Evolutionary conservation across 176 grass and related monocot genomes (phyloP).

Genomic region (Ensete ventricosum): DNA sequence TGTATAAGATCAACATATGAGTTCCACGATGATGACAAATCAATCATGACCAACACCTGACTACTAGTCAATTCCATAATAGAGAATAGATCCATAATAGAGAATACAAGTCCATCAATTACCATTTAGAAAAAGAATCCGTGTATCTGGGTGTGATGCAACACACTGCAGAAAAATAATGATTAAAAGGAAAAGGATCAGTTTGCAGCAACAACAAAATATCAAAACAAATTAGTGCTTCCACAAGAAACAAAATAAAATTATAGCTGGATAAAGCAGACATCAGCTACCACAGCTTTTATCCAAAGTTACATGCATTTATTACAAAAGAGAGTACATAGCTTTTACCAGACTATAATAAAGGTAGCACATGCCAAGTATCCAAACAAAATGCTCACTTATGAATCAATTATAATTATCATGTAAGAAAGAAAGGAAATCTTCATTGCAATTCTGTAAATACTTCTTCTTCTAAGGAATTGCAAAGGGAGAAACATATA

Average conservation of each 20-base stretch:
- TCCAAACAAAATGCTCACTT: too few species aligned
- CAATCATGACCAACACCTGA: not conserved
- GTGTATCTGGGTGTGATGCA: conserved; percentile 69
- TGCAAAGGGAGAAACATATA: not conserved
- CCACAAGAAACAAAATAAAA: not conserved
- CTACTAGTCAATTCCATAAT: not conserved
- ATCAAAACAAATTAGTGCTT: not conserved
- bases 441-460: too few species aligned
- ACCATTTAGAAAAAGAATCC: conserved; percentile 64
- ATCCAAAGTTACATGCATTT: not conserved
- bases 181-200: conserved; percentile 1
- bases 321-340: not conserved
- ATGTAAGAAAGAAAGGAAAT: not conserved
- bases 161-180: conserved; percentile 45
- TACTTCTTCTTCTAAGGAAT: too few species aligned
- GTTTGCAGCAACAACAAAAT: conserved; percentile 10
- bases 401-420: not conserved
- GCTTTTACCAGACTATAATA: not conserved
- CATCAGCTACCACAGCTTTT: too few species aligned
- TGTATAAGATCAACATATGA: not conserved
- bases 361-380: not conserved
- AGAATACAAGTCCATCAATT: conserved; percentile 5
- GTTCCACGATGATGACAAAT: too few species aligned
- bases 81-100: not conserved
- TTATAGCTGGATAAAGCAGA: too few species aligned